These are phyloP conservation scores for Saccharum officinarum DNA, from an alignment of 176 grass and related monocot genomes.

Conservation along the genomic window DNA sequence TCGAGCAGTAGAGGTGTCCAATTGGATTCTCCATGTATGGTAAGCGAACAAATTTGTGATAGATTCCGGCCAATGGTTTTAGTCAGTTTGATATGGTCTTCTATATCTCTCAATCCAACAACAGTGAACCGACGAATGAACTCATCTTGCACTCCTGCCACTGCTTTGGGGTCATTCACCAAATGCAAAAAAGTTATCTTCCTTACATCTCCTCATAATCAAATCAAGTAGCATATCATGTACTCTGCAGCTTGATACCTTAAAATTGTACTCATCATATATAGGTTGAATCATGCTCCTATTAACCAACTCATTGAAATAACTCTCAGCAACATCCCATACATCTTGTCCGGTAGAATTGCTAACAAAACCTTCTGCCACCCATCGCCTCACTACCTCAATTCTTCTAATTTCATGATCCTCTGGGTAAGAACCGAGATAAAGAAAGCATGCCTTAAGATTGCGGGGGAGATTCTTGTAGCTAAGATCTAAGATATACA, in stretches of 20 bases:
- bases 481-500: constrained; percentile 29
- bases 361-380: constrained; percentile 49
- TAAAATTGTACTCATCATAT: neutral
- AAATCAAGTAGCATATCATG: constrained; percentile 49
- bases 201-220: constrained; percentile 1
- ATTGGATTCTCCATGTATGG: neutral
- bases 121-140: neutral
- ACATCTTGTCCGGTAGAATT: neutral
- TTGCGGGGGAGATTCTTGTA: constrained; percentile 34
- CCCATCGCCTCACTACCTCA: constrained; percentile 37
- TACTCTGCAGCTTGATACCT: neutral
- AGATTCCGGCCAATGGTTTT: neutral
- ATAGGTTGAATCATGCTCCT: constrained; percentile 38
- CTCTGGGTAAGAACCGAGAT: constrained; percentile 36
- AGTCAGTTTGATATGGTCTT: neutral
- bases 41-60: neutral
- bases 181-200: constrained; percentile 40
- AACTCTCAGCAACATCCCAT: constrained; percentile 9
- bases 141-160: neutral
- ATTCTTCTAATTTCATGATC: neutral
- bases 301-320: constrained; percentile 34
- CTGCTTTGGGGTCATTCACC: neutral
- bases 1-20: neutral
- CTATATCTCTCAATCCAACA: neutral
- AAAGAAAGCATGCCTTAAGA: constrained; percentile 48